Evolutionary conservation across 495 filamentous ascomycete species (phyloP), one percentile per base, ranked within the genome.

Genomic region (Hypomontagnella submonticulosa): DNA sequence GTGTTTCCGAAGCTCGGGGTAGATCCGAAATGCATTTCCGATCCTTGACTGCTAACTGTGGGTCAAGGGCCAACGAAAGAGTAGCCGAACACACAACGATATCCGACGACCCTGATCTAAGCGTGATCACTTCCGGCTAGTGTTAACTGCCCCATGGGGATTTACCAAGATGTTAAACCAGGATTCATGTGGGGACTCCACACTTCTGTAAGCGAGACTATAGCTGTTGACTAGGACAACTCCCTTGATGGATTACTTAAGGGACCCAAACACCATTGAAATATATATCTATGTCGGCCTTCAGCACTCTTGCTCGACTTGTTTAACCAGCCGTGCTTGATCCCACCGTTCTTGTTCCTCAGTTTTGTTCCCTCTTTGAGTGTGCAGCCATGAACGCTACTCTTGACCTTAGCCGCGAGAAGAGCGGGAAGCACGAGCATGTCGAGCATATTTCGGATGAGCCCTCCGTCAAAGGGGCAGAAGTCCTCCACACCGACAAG

Each of bases 401-500:
- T 12, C 34, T 18, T 19, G 20, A 36, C 44, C 20, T 32, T 6
- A 27, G 15, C 37, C 16, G 11, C 27, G 16, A 56, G n/a, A 55
- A 61, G 12, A 50, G 37, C 36, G 30, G 9, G n/a, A 20, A 47
- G 20, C 16, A 20, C 3, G 50, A 61, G 33, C 50, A 56, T 43
- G 19, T 55, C 47, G 50, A 66, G 18, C 13, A 55, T 5, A 16
- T 37, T 10, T 12, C 13, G 15, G 49, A 51, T 16, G 57, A 56
- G 6, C 4, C 16, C 11, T 36, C 16, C 7, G 9, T 15, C n/a
- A 46, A 66, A 32, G 51, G 30, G 13, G 10, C 10, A 23, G 23
- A 56, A 12, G 44, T 20, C 30, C 16, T 20, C 30, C 16, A 60
- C 32, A 27, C 30, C 23, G 79, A 81, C 57, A 75, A 79, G 46